Base-by-base conservation (phyloP, 192 early-diverging fungal species). In the Podila epicladia region DNA sequence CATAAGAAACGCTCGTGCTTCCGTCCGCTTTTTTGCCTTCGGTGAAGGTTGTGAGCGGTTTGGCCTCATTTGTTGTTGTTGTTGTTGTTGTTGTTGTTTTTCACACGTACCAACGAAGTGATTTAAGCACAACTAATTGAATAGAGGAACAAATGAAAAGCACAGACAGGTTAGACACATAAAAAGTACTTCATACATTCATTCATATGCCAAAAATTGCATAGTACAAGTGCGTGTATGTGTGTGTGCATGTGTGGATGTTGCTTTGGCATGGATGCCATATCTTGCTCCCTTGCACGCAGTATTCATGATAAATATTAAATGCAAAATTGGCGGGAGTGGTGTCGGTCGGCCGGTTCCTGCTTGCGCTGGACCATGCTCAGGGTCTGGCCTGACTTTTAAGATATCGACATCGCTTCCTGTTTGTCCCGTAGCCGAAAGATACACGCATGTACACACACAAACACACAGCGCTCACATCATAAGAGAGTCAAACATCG, bases 61-160 rank as follows among this genome's bases (percentile, higher is more conserved):
- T 12, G 53, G 24, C 17, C 24, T 0, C 51, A 13, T 51, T 51
- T n/a, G n/a, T n/a, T n/a, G n/a, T n/a, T n/a, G n/a, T n/a, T n/a
- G n/a, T 51, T 53, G 6, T 53, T 53, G 22, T 26, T 55, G 12
- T 55, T 55, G n/a, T 55, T 26, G 2, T 24, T 55, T 22, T 24
- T 55, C 53, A 64, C 70, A 73, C 77, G 62, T 80, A 80, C 77
- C 77, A 80, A 80, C 77, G 69, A 80, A 80, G 67, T 80, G 77
- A 67, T 80, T 80, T 80, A 80, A 73, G 67, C 77, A 80, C 71
- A 80, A 73, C 77, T 80, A 73, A 45, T 64, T 72, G 28, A 38
- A 31, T 51, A 13, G 38, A 19, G 58, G 20, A 17, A n/a, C n/a
- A 59, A 45, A 22, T 26, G 28, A 29, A 33, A 67, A 53, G 50